Evolutionary conservation across 805 yeast genomes (phyloP).

Genomic region (Kodamaea fukazawae): DNA sequence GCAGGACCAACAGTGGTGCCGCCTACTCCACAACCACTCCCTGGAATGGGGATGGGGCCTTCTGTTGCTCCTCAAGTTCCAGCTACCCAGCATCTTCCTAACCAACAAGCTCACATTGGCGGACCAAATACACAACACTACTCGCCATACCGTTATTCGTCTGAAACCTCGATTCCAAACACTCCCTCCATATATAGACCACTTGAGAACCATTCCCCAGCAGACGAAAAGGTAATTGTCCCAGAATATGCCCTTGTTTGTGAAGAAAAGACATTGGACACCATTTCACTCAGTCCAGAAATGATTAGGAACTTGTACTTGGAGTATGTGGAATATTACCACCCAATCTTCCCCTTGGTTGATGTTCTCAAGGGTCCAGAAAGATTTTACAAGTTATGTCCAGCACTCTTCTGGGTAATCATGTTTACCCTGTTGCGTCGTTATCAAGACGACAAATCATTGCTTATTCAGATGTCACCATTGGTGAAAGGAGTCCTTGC

Average conservation of each 20-base stretch:
- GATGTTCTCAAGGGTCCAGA: slow-evolving; percentile 83
- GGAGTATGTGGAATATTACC: slow-evolving; percentile 77
- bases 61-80: background rate
- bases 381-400: slow-evolving; percentile 71
- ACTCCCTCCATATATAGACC: slow-evolving; percentile 25
- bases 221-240: slow-evolving; percentile 11
- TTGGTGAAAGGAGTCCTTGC: slow-evolving; percentile 74
- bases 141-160: slow-evolving; percentile 13
- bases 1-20: slow-evolving; percentile 5
- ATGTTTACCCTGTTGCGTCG: slow-evolving; percentile 76
- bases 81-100: background rate
- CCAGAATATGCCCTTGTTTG: slow-evolving; percentile 46
- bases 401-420: slow-evolving; percentile 91
- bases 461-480: slow-evolving; percentile 64
- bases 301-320: slow-evolving; percentile 60
- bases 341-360: slow-evolving; percentile 83
- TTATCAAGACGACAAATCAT: slow-evolving; percentile 32
- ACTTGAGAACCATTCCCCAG: slow-evolving; percentile 1
- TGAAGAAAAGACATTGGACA: slow-evolving; percentile 69
- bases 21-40: slow-evolving; percentile 3
- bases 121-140: background rate
- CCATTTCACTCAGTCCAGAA: slow-evolving; percentile 56
- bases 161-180: slow-evolving; percentile 26
- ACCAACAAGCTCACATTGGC: background rate
- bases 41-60: background rate